Percentiles rank a stretch among this genome's conserved stretches.
Conservation (phyloP, 371 early-diverging fungal species). For the Apophysomyces trapeziformis region DNA sequence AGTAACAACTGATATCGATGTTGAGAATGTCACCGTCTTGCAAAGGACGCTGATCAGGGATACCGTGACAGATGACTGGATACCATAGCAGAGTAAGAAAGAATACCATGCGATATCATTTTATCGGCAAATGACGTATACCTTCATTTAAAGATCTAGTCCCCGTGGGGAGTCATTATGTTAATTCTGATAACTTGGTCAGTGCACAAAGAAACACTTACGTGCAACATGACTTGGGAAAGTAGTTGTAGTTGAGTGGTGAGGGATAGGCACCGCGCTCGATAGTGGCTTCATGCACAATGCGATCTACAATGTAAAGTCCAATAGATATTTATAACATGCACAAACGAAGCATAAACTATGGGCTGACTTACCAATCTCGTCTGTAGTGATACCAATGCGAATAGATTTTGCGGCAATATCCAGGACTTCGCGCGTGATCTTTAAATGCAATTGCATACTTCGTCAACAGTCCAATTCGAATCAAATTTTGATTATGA, state of each 20-base stretch:
- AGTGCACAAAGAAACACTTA: slow-evolving; percentile 62
- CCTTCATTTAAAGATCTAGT: slow-evolving; percentile 65
- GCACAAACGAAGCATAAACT: background rate
- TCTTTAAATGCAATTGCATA: slow-evolving; percentile 30
- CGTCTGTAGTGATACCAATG: slow-evolving; percentile 91
- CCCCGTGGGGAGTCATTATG: background rate
- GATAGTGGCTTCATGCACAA: slow-evolving; percentile 88
- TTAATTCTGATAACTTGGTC: background rate
- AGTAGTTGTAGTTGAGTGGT: slow-evolving; percentile 91
- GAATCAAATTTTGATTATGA: too few species aligned
- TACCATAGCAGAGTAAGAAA: background rate
- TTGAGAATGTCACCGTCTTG: slow-evolving; percentile 94
- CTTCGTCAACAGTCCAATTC: background rate
- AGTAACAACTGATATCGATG: slow-evolving; percentile 87
- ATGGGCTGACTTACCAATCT: slow-evolving; percentile 58
- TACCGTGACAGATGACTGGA: slow-evolving; percentile 84
- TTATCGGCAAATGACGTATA: background rate
- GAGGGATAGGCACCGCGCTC: slow-evolving; percentile 93
- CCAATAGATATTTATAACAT: background rate
- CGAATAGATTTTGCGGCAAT: slow-evolving; percentile 79
- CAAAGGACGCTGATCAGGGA: slow-evolving; percentile 87
- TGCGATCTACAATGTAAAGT: slow-evolving; percentile 57
- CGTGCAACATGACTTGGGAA: slow-evolving; percentile 94
- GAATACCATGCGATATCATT: background rate
- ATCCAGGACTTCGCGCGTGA: slow-evolving; percentile 88